Evolutionary conservation across 75 land plant genomes (phyloP).

Genomic region (Sequoia sempervirens): DNA sequence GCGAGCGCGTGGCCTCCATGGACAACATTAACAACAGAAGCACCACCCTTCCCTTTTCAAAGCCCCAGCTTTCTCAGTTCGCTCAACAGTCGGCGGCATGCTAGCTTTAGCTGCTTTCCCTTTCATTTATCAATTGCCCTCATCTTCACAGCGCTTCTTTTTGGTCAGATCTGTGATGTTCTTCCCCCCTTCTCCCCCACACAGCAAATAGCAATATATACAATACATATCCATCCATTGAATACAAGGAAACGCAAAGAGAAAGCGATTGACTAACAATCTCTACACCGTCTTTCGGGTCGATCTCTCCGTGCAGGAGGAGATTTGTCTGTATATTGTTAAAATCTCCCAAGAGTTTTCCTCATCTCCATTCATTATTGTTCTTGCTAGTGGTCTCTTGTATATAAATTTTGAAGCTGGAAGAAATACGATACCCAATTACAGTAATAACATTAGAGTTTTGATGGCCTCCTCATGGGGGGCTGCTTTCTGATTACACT

Average conservation of each 20-base stretch:
- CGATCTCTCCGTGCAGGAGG: neutral
- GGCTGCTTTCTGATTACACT: too few relatives aligned
- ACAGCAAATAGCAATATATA: neutral
- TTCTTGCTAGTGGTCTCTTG: neutral
- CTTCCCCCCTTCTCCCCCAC: neutral
- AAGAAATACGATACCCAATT: neutral
- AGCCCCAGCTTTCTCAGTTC: conserved; percentile 9
- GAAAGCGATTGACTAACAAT: neutral
- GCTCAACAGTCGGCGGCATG: conserved; percentile 10
- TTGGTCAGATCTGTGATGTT: neutral
- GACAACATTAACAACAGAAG: conserved; percentile 7
- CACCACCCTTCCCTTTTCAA: conserved; percentile 1
- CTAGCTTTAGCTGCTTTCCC: neutral
- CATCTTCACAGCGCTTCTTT: neutral
- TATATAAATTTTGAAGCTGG: neutral
- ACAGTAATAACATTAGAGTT: neutral
- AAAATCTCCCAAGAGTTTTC: neutral
- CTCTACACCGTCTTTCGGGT: neutral
- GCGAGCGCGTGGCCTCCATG: conserved; percentile 71
- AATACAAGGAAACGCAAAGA: neutral
- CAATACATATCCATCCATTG: neutral
- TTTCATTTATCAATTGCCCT: neutral
- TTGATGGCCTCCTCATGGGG: too few relatives aligned
- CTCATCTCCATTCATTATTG: neutral
- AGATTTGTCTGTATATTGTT: neutral